phyloP scores from a whole-genome alignment of 352 stramenopile genomes.

The Pythium phragmitis region DNA sequence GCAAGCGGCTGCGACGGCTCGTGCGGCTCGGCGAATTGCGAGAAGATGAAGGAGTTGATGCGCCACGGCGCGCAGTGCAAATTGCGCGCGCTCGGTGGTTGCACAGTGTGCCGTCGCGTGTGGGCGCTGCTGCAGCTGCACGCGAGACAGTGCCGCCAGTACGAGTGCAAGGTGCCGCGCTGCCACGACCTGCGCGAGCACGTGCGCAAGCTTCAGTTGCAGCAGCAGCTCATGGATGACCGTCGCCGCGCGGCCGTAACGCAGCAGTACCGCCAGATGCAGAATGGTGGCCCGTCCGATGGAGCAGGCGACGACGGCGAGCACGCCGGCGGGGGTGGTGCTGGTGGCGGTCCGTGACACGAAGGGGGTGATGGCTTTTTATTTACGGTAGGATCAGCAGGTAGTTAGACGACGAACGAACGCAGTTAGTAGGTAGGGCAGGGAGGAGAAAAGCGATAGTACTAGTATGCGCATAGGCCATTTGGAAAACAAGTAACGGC shows the following conservation, averaged over 20 bases:
- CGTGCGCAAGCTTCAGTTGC: constrained; percentile 93
- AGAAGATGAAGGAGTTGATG: constrained; percentile 98
- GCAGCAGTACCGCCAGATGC: constrained; percentile 85
- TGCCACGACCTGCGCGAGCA: constrained; percentile 96
- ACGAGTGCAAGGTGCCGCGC: constrained; percentile 94
- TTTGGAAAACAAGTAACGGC: constrained; percentile 2
- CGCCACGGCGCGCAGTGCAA: constrained; percentile 95
- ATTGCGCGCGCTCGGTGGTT: constrained; percentile 90
- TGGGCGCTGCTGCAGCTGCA: constrained; percentile 98
- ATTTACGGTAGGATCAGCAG: constrained; percentile 29
- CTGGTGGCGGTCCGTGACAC: constrained; percentile 5
- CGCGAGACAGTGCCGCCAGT: constrained; percentile 93
- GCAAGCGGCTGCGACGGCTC: constrained; percentile 93
- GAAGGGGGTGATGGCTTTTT: constrained; percentile 1
- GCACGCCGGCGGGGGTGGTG: background rate
- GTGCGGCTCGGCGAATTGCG: constrained; percentile 96
- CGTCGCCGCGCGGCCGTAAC: constrained; percentile 88
- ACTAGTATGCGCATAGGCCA: constrained; percentile 3
- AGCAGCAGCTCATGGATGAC: constrained; percentile 98
- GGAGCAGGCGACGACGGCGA: constrained; percentile 25
- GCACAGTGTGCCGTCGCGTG: constrained; percentile 95
- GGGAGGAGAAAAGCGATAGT: constrained; percentile 1
- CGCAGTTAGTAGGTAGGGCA: constrained; percentile 21
- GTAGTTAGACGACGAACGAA: background rate
- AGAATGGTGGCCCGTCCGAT: constrained; percentile 43